A percentile compares a stretch with the other conserved stretches of the same genome.
These are phyloP conservation scores for Lachancea waltii DNA, from an alignment of 805 yeast genomes.

Conservation along the genomic window DNA sequence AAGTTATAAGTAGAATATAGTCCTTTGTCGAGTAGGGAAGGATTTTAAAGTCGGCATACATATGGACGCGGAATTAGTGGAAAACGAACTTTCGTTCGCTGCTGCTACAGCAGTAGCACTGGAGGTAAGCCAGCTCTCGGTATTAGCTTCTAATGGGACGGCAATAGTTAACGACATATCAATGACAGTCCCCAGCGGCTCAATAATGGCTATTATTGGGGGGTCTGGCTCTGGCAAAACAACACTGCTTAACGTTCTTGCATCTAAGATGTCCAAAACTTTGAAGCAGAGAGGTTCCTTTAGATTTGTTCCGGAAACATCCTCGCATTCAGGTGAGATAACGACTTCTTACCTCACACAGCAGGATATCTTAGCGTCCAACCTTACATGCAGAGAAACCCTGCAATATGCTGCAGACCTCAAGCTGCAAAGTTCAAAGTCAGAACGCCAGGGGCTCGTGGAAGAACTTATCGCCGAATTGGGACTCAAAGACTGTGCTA, in stretches of 20 bases:
- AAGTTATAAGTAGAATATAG: too few relatives aligned
- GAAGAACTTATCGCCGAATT: constrained; percentile 55
- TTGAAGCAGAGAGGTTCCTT: constrained; percentile 40
- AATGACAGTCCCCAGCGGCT: constrained; percentile 52
- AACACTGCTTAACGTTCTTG: constrained; percentile 61
- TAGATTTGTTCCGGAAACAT: constrained; percentile 22
- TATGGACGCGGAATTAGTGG: constrained; percentile 12
- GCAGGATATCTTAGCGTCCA: constrained; percentile 65
- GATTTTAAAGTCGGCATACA: too few relatives aligned
- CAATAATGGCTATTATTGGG: constrained; percentile 75
- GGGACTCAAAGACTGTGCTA: constrained; percentile 57
- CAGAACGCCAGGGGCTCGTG: constrained; percentile 45
- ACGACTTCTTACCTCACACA: constrained; percentile 60
- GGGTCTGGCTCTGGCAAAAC: constrained; percentile 89
- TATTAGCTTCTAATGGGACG: constrained; percentile 27
- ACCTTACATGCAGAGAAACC: constrained; percentile 67
- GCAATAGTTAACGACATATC: constrained; percentile 46
- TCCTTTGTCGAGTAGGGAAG: too few relatives aligned
- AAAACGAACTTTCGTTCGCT: constrained; percentile 22
- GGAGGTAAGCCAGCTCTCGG: constrained; percentile 24
- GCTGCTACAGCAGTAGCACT: constrained; percentile 19
- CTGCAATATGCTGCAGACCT: constrained; percentile 65
- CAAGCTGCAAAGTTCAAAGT: constrained; percentile 43
- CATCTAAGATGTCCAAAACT: constrained; percentile 42
- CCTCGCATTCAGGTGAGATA: constrained; percentile 8